Conservation (phyloP, 768 basidiomycete species). For the Amylocystis lapponica region DNA sequence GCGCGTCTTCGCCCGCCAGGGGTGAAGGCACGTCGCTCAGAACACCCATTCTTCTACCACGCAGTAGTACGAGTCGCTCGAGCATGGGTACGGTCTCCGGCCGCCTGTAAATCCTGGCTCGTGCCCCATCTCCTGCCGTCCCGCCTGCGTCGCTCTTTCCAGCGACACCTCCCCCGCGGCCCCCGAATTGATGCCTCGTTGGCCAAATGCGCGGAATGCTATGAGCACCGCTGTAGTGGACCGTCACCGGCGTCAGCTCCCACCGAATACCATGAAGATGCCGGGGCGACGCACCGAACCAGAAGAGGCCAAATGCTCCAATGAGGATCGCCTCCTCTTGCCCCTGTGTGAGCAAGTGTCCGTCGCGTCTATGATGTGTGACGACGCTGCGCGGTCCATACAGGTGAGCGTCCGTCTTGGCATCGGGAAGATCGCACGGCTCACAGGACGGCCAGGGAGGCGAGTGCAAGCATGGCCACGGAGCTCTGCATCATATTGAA, state of each 20-base stretch:
- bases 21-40: too few relatives aligned
- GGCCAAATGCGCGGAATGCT: constrained; percentile 34
- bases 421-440: constrained; percentile 18
- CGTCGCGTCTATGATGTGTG: constrained; percentile 59
- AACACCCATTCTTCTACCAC: constrained; percentile 67
- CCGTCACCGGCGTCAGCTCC: constrained; percentile 13
- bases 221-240: constrained; percentile 33
- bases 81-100: constrained; percentile 48
- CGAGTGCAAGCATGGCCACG: constrained; percentile 62
- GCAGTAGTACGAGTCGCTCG: constrained; percentile 56
- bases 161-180: constrained; percentile 10
- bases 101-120: constrained; percentile 16
- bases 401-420: background rate
- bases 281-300: constrained; percentile 53
- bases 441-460: constrained; percentile 61
- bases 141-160: constrained; percentile 11
- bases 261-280: background rate
- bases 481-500: constrained; percentile 52
- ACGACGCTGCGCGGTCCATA: constrained; percentile 46
- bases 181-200: constrained; percentile 15
- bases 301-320: constrained; percentile 65
- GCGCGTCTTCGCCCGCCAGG: too few relatives aligned
- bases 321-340: constrained; percentile 76
- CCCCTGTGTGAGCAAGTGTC: constrained; percentile 55
- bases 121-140: constrained; percentile 13